phyloP scores from a whole-genome alignment of 257 asterid genomes.

The Scutellaria minor region DNA sequence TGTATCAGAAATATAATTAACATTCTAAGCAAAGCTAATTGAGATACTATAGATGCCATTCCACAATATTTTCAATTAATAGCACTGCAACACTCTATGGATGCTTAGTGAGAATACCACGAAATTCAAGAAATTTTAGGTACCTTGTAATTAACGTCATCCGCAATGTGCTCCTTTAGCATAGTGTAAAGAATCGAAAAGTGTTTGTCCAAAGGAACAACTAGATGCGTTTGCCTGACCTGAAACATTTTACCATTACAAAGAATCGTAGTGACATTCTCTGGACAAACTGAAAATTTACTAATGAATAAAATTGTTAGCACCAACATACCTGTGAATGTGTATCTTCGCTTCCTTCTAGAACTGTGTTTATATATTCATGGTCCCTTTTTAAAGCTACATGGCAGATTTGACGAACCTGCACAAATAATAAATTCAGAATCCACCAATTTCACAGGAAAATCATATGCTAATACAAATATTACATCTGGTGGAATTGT shows the following conservation, averaged over 20 bases:
- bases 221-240: constrained; percentile 86
- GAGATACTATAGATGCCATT: neutral
- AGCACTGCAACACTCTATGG: neutral
- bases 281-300: constrained; percentile 14
- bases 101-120: neutral
- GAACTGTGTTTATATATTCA: constrained; percentile 83
- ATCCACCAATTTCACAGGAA: constrained; percentile 24
- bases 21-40: neutral
- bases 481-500: constrained; percentile 89
- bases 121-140: neutral
- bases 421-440: constrained; percentile 34
- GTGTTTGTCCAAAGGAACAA: constrained; percentile 82
- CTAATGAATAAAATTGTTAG: neutral
- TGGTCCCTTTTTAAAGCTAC: constrained; percentile 93
- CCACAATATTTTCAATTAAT: too few species aligned
- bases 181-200: constrained; percentile 73
- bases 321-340: constrained; percentile 69
- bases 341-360: constrained; percentile 96
- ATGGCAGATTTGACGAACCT: constrained; percentile 95
- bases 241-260: constrained; percentile 40
- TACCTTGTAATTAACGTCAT: constrained; percentile 90
- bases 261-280: neutral
- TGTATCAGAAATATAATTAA: neutral
- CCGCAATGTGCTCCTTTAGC: constrained; percentile 81
- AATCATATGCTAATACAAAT: constrained; percentile 9